Base-by-base conservation (phyloP, 352 stramenopile genomes). In the Elongisporangium undulatum region DNA sequence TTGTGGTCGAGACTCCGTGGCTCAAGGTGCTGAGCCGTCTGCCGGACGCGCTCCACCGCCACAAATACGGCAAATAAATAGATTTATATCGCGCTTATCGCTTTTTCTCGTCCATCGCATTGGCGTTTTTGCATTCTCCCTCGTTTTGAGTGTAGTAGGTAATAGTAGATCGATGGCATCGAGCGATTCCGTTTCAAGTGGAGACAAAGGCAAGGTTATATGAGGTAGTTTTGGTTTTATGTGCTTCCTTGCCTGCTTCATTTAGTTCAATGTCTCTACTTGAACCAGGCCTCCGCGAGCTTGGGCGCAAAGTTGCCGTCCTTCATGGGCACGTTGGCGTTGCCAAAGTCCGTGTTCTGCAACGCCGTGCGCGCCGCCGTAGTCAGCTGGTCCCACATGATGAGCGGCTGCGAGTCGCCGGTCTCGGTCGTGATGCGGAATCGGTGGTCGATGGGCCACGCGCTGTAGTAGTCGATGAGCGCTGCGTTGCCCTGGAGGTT, bases 11-110 rank as follows among this genome's bases (percentile, higher is more conserved):
- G 70, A 93, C 82, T 21, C 85, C 83, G 52, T 94, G 85, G 79
- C 78, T 94, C 56, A 93, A 94, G 75, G 85, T 94, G 68, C 69
- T 94, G 34, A 88, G 83, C 54, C 77, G 83, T 58, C 69, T 94
- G 64, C 85, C 85, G 17, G 83, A 82, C 53, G 81, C 85, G 26
- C 77, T 94, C 51, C 77, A 92, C 48, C 85, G 85, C 73, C 85
- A 88, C 76, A 94, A 94, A 64, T 94, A 94, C 77, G 83, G 83
- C 63, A 90, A 91, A 66, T 91, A 89, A 84, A 80, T 74, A 72
- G 60, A 78, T 68, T 71, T 59, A 17, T 45, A 45, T 17, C 26
- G 26, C 26, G 59, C 22, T 53, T 60, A 48, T 23, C 34, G 53
- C 55, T 51, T 38, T 59, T 26, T 38, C 26, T 50, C 26, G 10